Percentiles rank a stretch among this genome's conserved stretches.
Evolutionary conservation across 768 basidiomycete genomes (phyloP).

Genomic region (Lactarius quietus): DNA sequence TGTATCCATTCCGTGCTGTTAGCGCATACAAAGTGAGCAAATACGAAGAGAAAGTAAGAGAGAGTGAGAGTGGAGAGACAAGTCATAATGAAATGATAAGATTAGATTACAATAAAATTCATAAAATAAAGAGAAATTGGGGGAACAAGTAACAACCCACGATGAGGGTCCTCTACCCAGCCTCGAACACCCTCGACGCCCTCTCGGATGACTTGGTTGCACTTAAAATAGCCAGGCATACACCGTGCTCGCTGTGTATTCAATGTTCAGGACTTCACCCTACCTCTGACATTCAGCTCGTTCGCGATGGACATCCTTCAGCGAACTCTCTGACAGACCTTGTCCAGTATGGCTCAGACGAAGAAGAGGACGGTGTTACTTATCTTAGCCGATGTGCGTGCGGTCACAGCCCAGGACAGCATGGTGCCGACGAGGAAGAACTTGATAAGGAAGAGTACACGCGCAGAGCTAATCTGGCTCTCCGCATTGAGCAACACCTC

Average conservation of each 20-base stretch:
- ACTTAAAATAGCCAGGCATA: constrained; percentile 82
- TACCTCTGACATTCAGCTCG: constrained; percentile 51
- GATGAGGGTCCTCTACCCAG: constrained; percentile 70
- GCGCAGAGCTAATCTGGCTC: constrained; percentile 71
- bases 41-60: constrained; percentile 21
- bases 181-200: constrained; percentile 46
- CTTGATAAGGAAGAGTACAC: constrained; percentile 61
- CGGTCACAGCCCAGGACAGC: constrained; percentile 60
- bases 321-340: constrained; percentile 50
- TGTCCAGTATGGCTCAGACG: constrained; percentile 68
- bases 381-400: constrained; percentile 67
- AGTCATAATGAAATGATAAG: background rate
- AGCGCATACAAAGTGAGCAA: constrained; percentile 26
- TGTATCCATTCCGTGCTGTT: constrained; percentile 50
- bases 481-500: constrained; percentile 76
- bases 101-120: constrained; percentile 10
- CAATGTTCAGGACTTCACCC: constrained; percentile 73
- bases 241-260: constrained; percentile 61
- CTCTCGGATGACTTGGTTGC: constrained; percentile 50
- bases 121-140: constrained; percentile 6
- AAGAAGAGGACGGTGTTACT: constrained; percentile 49
- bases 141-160: constrained; percentile 13
- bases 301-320: constrained; percentile 46
- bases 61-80: background rate
- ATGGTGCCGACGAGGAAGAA: constrained; percentile 59